These are phyloP conservation scores for Gentiana straminea DNA, from an alignment of 257 asterid species.

Conservation along the genomic window DNA sequence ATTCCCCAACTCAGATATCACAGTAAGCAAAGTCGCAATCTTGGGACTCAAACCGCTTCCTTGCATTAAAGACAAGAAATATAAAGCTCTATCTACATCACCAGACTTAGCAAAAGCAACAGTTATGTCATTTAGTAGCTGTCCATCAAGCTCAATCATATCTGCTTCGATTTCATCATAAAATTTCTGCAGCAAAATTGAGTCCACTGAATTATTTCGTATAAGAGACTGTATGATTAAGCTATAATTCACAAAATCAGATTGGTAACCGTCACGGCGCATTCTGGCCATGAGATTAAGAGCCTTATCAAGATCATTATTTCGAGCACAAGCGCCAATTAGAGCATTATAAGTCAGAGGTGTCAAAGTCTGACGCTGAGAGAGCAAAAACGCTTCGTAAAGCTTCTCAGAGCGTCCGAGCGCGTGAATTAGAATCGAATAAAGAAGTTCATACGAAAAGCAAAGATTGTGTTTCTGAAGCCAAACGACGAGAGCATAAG, in stretches of 20 bases:
- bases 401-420: conserved; percentile 69
- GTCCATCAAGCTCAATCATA: conserved; percentile 72
- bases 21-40: conserved; percentile 45
- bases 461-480: conserved; percentile 80
- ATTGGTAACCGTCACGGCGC: conserved; percentile 79
- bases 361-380: conserved; percentile 66
- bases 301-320: conserved; percentile 82
- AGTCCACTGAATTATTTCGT: conserved; percentile 51
- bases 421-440: conserved; percentile 77
- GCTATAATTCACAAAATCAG: conserved; percentile 85
- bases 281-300: conserved; percentile 70
- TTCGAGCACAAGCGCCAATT: conserved; percentile 93
- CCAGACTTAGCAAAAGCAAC: conserved; percentile 76
- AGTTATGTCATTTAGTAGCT: conserved; percentile 63
- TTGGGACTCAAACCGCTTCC: conserved; percentile 75
- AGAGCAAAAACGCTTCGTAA: conserved; percentile 82
- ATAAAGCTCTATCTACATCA: conserved; percentile 53
- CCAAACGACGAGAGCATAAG: conserved; percentile 71
- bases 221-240: conserved; percentile 65
- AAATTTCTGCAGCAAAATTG: conserved; percentile 48
- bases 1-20: conserved; percentile 61
- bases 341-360: conserved; percentile 88
- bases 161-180: conserved; percentile 59
- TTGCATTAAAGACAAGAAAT: conserved; percentile 60
- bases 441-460: conserved; percentile 78